Evolutionary conservation across 768 basidiomycete species (phyloP), one percentile per base, ranked within the genome.

Genomic region (Tylopilus subfusipes): DNA sequence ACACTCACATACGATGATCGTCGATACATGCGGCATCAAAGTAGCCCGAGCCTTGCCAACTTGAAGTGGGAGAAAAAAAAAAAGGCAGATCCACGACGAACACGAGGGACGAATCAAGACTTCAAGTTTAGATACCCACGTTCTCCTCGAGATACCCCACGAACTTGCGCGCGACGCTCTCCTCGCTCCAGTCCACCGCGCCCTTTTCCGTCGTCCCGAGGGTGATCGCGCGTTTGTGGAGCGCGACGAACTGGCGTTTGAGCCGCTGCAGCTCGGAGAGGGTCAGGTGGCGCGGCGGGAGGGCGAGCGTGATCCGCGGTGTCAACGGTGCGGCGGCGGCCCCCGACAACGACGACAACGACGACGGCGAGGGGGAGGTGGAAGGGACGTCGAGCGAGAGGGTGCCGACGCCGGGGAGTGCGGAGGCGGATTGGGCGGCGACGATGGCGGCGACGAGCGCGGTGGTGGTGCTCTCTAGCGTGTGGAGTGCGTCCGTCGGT

Each of bases 211-310:
- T 88, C 16, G 85, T 85, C 14, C 90, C 90, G 8, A 91, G 79
- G 2, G 86, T 90, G 53, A 93, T 86, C 8, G 91, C 92, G 62
- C 92, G 93, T 67, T 89, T 92, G 68, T 98, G 93, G 31, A 91
- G 79, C 4, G 83, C 82, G 30, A 96, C 88, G 64, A 96, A 98
- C 68, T 98, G 94, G 40, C 95, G 78, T 68, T 96, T 98, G 40
- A 88, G 73, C 27, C 95, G 78, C 68, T 96, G 94, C 52, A 97
- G 76, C 72, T 96, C 93, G 0, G 90, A 85, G 7, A 98, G 77
- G 34, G 93, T 93, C 27, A 97, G 60, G 54, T 78, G 78, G 7
- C 90, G 84, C 36, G 80, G 65, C 0, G 91, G 90, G 18, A 96
- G 80, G 13, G 72, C 75, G 47, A 96, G n/a, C 38, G 38, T 39